Base-by-base conservation (phyloP, 148 eudicot genomes). In the Diospyros lotus region DNA sequence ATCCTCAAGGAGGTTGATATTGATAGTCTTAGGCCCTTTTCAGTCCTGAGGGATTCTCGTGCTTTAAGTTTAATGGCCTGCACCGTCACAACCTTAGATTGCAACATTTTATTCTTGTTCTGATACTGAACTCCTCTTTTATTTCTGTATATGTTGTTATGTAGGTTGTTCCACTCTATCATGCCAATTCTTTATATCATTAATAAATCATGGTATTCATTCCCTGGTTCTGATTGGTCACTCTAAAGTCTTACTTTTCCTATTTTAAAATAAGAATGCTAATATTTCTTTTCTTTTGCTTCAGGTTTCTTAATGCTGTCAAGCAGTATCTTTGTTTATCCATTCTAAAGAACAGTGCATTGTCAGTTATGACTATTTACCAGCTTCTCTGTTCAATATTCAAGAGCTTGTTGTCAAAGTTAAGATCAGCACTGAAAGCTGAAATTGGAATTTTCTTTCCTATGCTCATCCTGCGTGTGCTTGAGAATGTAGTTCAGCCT, bases 381-480 rank as follows among this genome's bases (percentile, higher is more conserved):
- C 99, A 95, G 84, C 99, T 95, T 78, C 87, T 90, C 40, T 95
- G 97, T 75, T 93, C 96, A 7, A 93, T 93, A 62, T 93, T 95
- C 74, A 86, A 83, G 84, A 89, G 84, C 80, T 86, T 95, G 75
- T 73, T 95, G 60, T 73, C 85, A 58, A 95, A 95, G 75, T 95
- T 83, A 76, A 83, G 99, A 80, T 85, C 99, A 28, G 99, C 85
- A 8, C 82, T 95, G 86, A 95, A 95, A 86, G 79, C 97, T 74
- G 99, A 95, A 85, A 87, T 95, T 50, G 99, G 99, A 59, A 86
- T 93, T 68, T 95, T 95, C 79, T 95, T 90, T 66, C 97, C 97
- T 17, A 93, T 93, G 98, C 93, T 95, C 76, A 86, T 95, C 73
- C 89, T 95, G 71, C 99, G 97, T 73, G 96, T 93, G 69, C 90